Evolutionary conservation across 352 stramenopile genomes (phyloP), one percentile per base, ranked within the genome.

Genomic region (Blastocystis sp.): DNA sequence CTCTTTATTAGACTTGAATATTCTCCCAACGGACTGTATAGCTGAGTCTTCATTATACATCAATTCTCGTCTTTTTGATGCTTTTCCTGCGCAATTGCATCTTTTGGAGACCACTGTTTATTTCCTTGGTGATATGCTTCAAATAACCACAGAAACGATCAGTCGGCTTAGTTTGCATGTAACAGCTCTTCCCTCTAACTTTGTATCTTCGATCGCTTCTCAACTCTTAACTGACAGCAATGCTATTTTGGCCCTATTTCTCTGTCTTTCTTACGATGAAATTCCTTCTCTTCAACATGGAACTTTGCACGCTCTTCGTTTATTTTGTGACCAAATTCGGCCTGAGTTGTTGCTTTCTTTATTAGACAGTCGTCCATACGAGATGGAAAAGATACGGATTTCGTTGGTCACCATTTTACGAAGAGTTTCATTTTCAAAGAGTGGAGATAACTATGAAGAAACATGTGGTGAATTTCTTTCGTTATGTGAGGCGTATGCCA

Each of bases 131-230:
- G 53, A 68, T 18, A 50, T 84, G 45, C 56, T 84, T n/a, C 34
- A 37, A 18, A 37, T 84, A 20, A 68, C 73, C 29, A 23, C 73
- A 20, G 73, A 84, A 45, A 41, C 56, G 13, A 84, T 84, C 26
- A 54, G 23, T 15, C 45, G 29, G 20, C 26, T 84, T 1, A 39
- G 53, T 9, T 55, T 84, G 53, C 73, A 53, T 15, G 37, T 26
- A 39, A 9, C 41, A 1, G 6, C 73, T 13, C 15, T 18, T 20
- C 18, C 73, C 29, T 37, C 50, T 13, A 18, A 29, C 8, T 55
- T 84, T 9, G 73, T 84, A 29, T 69, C 50, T 18, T 66, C 47
- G 37, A 23, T 84, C 3, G 73, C 73, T 1, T 84, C 73, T 18
- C 73, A 84, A 13, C 73, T 84, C 0, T 43, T 84, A 15, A 61